These are phyloP conservation scores for Auxenochlorella protothecoides DNA, from an alignment of 139 green algal genomes.

Conservation along the genomic window DNA sequence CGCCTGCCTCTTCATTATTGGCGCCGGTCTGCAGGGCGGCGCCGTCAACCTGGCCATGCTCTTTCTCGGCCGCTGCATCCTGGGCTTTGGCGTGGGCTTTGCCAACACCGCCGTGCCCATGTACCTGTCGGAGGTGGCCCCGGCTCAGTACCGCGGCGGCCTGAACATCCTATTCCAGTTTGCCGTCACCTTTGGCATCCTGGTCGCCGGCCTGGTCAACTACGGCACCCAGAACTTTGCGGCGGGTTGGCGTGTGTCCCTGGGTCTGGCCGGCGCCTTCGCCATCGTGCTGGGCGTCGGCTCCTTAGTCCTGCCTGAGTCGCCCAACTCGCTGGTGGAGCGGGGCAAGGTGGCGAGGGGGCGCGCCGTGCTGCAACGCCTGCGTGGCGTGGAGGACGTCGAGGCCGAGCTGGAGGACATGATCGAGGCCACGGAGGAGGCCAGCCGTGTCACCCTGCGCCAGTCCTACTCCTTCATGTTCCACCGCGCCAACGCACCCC, in stretches of 20 bases:
- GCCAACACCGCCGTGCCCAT: conserved; percentile 30
- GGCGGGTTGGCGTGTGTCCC: background rate
- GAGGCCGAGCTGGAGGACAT: background rate
- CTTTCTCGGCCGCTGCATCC: conserved; percentile 46
- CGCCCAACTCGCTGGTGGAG: conserved; percentile 6
- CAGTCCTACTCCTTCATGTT: background rate
- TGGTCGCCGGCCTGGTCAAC: conserved; percentile 14
- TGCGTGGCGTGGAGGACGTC: conserved; percentile 6
- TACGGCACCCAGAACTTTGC: conserved; percentile 1
- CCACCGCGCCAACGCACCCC: no score
- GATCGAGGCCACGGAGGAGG: background rate
- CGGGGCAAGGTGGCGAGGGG: background rate
- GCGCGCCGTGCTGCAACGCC: conserved; percentile 3
- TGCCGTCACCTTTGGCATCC: conserved; percentile 17
- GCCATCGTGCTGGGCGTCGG: conserved; percentile 4
- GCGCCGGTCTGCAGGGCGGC: conserved; percentile 28
- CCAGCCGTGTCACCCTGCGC: background rate
- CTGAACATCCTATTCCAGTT: conserved; percentile 18
- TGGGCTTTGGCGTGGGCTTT: conserved; percentile 65
- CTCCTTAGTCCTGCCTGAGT: conserved; percentile 7
- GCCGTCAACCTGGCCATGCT: conserved; percentile 46
- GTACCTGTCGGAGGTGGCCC: conserved; percentile 38
- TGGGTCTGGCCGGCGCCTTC: background rate
- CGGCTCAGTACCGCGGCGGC: conserved; percentile 12
- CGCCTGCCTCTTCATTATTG: conserved; percentile 39